Percentiles rank a stretch among this genome's conserved stretches.
Conservation (phyloP, 2,329 filamentous ascomycete species). For the Grosmannia serpens region DNA sequence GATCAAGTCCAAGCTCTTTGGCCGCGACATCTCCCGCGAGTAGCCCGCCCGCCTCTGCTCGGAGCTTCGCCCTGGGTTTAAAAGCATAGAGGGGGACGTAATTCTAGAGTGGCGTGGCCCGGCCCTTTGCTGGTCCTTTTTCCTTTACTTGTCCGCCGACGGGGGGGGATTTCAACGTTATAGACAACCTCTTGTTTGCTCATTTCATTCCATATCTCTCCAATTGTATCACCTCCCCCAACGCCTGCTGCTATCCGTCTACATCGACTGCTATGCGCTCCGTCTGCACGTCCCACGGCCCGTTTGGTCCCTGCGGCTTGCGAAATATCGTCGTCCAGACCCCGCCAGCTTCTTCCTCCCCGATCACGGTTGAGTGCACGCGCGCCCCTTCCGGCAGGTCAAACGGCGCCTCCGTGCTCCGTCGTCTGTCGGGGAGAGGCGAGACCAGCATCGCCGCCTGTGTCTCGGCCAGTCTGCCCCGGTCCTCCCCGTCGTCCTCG, state of each 20-base stretch:
- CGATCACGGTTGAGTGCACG: slow-evolving; percentile 20
- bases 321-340: slow-evolving; percentile 21
- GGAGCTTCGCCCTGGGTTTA: too few species aligned
- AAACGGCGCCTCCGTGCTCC: slow-evolving; percentile 17
- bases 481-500: too few species aligned
- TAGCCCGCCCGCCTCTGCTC: slow-evolving; percentile 27
- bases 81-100: background rate
- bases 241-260: too few species aligned
- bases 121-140: background rate
- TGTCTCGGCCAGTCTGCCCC: too few species aligned
- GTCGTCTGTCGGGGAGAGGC: too few species aligned
- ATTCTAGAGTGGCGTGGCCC: too few species aligned
- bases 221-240: background rate
- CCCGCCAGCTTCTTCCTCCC: slow-evolving; percentile 19
- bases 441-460: too few species aligned
- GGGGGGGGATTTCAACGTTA: background rate
- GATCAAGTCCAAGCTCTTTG: slow-evolving; percentile 94
- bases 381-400: slow-evolving; percentile 21
- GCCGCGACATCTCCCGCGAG: slow-evolving; percentile 84
- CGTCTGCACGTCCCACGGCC: slow-evolving; percentile 17
- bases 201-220: background rate
- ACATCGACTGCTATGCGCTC: too few species aligned
- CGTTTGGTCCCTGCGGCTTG: slow-evolving; percentile 17
- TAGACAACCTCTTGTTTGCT: background rate
- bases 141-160: too few species aligned